These are phyloP conservation scores for Fraxinus greggii DNA, from an alignment of 305 asterid genomes.

Conservation along the genomic window DNA sequence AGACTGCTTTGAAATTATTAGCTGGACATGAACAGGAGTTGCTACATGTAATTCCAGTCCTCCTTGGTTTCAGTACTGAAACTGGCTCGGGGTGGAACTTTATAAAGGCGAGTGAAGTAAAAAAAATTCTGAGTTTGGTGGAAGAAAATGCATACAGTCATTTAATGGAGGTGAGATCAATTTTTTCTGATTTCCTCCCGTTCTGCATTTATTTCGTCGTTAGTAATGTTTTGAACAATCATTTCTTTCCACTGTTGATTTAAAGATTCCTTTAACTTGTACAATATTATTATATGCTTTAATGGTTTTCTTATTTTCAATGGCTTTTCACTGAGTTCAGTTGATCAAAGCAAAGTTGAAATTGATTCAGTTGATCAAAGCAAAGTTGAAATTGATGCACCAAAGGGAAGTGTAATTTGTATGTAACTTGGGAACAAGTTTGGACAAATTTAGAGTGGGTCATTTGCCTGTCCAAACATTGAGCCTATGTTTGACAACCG, in stretches of 20 bases:
- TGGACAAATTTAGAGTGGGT: background rate
- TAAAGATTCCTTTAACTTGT: background rate
- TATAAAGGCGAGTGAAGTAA: conserved; percentile 37
- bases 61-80: conserved; percentile 61
- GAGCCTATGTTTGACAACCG: background rate
- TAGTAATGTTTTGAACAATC: background rate
- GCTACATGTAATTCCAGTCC: conserved; percentile 51
- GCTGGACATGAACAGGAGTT: conserved; percentile 68
- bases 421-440: background rate
- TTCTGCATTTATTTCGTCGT: conserved; percentile 10
- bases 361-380: background rate
- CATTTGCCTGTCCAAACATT: background rate
- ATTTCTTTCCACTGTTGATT: background rate
- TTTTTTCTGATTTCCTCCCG: background rate
- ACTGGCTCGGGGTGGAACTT: conserved; percentile 42
- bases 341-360: conserved; percentile 1
- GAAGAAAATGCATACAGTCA: conserved; percentile 88
- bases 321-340: background rate
- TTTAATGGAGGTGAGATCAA: conserved; percentile 82
- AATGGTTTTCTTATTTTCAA: background rate
- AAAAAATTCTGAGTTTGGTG: conserved; percentile 48
- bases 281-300: background rate
- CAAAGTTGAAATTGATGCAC: background rate
- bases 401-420: background rate
- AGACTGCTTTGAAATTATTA: conserved; percentile 77